phyloP scores from a whole-genome alignment of 1,139 yeast species.

The Candida frijolesensis region DNA sequence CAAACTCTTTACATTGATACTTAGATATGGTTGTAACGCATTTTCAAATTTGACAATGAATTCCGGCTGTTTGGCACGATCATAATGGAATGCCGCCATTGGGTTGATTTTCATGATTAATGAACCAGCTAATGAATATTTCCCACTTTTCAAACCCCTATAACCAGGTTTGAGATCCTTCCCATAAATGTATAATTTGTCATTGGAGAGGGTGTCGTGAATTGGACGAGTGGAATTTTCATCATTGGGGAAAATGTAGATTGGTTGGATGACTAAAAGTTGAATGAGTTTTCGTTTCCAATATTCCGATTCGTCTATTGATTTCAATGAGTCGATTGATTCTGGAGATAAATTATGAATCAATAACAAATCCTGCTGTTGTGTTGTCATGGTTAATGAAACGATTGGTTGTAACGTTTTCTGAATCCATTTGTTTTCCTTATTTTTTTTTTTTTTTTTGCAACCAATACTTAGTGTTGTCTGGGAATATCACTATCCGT shows the following conservation, averaged over 20 bases:
- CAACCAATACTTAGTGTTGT: background rate
- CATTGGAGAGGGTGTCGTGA: conserved; percentile 13
- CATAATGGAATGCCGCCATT: conserved; percentile 5
- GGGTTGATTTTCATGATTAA: conserved; percentile 11
- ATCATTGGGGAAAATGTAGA: conserved; percentile 15
- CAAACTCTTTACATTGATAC: background rate
- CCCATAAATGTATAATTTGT: conserved; percentile 11
- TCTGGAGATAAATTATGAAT: conserved; percentile 1
- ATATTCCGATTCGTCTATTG: conserved; percentile 8
- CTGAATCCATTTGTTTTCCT: background rate
- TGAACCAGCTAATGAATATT: conserved; percentile 7
- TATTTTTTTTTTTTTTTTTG: background rate
- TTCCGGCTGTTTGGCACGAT: conserved; percentile 3
- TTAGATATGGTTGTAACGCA: conserved; percentile 6
- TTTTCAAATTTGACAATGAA: conserved; percentile 8
- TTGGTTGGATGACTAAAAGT: conserved; percentile 6
- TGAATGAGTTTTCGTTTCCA: conserved; percentile 10
- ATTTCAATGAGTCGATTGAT: conserved; percentile 5
- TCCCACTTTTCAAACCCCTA: conserved; percentile 13
- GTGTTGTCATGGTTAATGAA: background rate
- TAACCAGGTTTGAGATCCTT: conserved; percentile 15
- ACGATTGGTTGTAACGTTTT: background rate
- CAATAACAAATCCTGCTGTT: background rate
- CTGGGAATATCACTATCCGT: background rate
- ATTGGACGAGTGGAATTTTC: conserved; percentile 13